Evolutionary conservation across 164 flowering plant genomes (phyloP), one percentile per base, ranked within the genome.

Genomic region (Berberis thunbergii): DNA sequence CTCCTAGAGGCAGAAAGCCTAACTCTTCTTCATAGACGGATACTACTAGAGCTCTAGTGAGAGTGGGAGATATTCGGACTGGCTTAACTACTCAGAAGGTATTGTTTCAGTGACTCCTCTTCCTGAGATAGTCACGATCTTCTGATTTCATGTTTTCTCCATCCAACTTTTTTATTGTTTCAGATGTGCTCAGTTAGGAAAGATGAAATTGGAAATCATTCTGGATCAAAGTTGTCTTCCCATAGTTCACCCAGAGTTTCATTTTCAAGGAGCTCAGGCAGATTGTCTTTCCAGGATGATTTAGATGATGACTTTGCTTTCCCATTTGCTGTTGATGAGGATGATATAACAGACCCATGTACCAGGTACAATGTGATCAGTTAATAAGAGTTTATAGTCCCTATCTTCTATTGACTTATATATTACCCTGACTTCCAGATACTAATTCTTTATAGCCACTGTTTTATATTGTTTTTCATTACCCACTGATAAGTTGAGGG

Each of bases 261-360:
- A 42, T 64, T 75, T 67, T 86, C 96, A 6, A 76, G 93, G 78
- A 84, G 88, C 74, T 87, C 90, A 60, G 81, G 90, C 65, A 78
- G 85, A 80, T 73, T 73, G 57, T 86, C 89, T 55, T 77, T 79
- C 61, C 86, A 75, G 52, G 94, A 88, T 69, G 91, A 84, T 61
- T 83, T 73, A 71, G 93, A 86, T 74, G 96, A 85, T 70, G 60
- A 82, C 55, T 96, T 81, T 42, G 86, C 79, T 40, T 84, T 87
- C 66, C 86, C 92, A 12, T 90, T 90, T 82, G 80, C 81, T 66
- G 82, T 85, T 45, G 96, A 83, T 74, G 84, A 86, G 59, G 89
- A 83, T 73, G 95, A 90, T 66, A 60, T 77, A 64, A 77, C 74
- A 8, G 85, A 82, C 71, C 75, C 82, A 49, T 64, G 75, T 59